Evolutionary conservation across 192 early-diverging fungal species (phyloP).

Genomic region (Coemansia sp.): DNA sequence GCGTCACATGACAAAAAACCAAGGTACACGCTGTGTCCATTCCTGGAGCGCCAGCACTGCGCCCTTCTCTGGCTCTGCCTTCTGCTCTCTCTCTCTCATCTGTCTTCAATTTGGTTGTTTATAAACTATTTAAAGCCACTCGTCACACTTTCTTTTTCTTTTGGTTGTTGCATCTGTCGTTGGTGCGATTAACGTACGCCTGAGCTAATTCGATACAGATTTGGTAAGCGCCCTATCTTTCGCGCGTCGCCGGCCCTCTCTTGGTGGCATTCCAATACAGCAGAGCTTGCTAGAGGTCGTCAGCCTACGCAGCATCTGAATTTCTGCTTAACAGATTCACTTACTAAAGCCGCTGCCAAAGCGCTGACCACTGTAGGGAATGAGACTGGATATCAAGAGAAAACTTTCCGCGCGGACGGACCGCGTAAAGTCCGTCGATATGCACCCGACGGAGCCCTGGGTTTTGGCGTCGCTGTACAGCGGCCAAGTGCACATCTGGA

Average conservation of each 20-base stretch:
- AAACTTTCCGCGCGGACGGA: slow-evolving; percentile 73
- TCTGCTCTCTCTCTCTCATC: slow-evolving; percentile 1
- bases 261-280: not conserved
- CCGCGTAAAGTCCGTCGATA: slow-evolving; percentile 97
- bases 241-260: not conserved
- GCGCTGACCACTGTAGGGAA: slow-evolving; percentile 39
- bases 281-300: not conserved
- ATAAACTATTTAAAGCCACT: not conserved
- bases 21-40: not conserved
- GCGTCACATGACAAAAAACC: not conserved
- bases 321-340: not conserved
- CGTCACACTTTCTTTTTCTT: not conserved
- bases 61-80: not conserved
- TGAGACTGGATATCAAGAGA: slow-evolving; percentile 62
- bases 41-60: not conserved
- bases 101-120: not conserved
- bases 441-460: slow-evolving; percentile 99
- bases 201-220: not conserved
- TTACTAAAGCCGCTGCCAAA: not conserved
- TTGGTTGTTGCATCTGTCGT: slow-evolving; percentile 1
- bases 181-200: not conserved
- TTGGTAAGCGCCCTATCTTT: slow-evolving; percentile 2
- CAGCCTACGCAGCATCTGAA: not conserved
- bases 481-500: slow-evolving; percentile 96
- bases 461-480: slow-evolving; percentile 95